Conservation (phyloP, 1,284 basidiomycete species). For the Boletellus deceptivus region DNA sequence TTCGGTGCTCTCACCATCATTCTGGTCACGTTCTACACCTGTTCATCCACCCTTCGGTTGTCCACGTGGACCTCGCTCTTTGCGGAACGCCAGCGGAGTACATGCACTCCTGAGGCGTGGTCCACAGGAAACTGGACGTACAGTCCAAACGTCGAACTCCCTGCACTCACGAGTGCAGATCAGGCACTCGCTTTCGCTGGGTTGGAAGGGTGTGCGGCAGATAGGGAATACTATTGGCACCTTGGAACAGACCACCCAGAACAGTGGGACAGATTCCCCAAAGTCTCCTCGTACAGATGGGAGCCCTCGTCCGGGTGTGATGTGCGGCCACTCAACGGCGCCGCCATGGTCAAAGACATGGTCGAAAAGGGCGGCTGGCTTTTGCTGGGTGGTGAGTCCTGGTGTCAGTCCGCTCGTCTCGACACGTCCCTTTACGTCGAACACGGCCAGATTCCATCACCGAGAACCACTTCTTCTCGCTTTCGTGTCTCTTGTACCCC, state of each 20-base stretch:
- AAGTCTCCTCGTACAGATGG: constrained; percentile 53
- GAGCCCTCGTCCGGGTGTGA: constrained; percentile 43
- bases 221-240: constrained; percentile 62
- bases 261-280: constrained; percentile 51
- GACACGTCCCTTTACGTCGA: neutral
- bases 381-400: constrained; percentile 52
- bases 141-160: constrained; percentile 35
- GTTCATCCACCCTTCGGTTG: constrained; percentile 20
- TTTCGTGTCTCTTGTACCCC: constrained; percentile 62
- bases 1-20: constrained; percentile 24
- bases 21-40: constrained; percentile 22
- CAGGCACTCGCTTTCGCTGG: constrained; percentile 53
- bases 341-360: constrained; percentile 48
- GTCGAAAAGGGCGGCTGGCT: constrained; percentile 71
- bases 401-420: neutral
- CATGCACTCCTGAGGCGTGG: constrained; percentile 46
- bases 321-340: constrained; percentile 39
- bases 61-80: constrained; percentile 28
- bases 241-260: constrained; percentile 48
- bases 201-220: constrained; percentile 58
- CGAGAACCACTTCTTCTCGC: constrained; percentile 69
- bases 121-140: constrained; percentile 44
- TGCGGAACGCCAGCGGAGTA: constrained; percentile 18
- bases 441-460: constrained; percentile 54
- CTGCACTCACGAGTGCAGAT: constrained; percentile 36